A percentile compares a stretch with the other conserved stretches of the same genome.
phyloP scores from a whole-genome alignment of 2,329 filamentous ascomycete genomes.

The Colletotrichum sp. region DNA sequence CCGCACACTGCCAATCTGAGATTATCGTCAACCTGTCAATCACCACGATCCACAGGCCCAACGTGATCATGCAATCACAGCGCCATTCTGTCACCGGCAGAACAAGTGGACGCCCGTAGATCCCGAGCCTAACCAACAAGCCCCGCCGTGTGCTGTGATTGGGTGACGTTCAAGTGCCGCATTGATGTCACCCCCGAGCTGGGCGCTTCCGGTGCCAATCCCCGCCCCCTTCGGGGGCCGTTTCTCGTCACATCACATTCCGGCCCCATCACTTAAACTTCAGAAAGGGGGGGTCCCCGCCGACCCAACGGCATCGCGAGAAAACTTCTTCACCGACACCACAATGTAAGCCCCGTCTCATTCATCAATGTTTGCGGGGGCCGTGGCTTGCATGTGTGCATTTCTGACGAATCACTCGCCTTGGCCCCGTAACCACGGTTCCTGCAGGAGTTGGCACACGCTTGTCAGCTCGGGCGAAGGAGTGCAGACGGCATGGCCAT shows the following conservation, averaged over 20 bases:
- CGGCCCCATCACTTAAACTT: background rate
- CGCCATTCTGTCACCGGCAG: background rate
- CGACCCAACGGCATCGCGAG: background rate
- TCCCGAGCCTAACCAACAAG: conserved; percentile 9
- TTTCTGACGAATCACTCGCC: background rate
- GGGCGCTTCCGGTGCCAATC: conserved; percentile 22
- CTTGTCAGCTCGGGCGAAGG: background rate
- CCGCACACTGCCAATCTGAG: background rate
- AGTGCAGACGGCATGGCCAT: background rate
- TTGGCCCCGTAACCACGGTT: background rate
- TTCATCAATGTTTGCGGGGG: background rate
- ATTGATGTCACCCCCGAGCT: background rate
- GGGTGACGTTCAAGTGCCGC: background rate
- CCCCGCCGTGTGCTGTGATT: background rate
- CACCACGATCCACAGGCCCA: background rate
- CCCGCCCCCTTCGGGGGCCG: background rate
- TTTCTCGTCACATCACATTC: conserved; percentile 16
- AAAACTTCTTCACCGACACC: background rate
- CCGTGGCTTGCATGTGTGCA: background rate
- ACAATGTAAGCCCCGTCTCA: background rate
- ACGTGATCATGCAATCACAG: background rate
- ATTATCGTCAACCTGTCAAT: background rate
- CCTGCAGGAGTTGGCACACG: background rate
- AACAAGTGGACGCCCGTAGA: background rate
- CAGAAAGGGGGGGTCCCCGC: background rate